phyloP scores from a whole-genome alignment of 345 rosid species.

The Eucalyptus erythrocorys region DNA sequence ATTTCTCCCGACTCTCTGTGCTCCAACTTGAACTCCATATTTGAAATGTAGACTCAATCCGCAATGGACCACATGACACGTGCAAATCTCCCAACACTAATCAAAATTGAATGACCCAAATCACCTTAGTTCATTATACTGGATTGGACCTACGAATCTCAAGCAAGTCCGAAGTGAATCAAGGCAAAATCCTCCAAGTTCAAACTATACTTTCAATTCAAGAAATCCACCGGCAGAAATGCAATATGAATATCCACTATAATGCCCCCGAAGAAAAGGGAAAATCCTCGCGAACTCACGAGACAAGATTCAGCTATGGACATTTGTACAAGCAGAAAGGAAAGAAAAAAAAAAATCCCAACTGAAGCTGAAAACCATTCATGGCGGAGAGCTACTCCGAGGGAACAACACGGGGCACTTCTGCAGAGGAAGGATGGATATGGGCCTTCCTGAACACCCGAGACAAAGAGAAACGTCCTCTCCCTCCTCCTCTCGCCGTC shows the following conservation, averaged over 20 bases:
- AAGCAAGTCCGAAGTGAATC: accelerated
- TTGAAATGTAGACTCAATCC: neutral
- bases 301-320: neutral
- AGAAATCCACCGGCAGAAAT: accelerated
- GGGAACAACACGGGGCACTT: neutral
- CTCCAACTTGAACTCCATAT: too few species aligned
- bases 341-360: neutral
- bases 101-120: neutral
- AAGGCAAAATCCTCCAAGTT: neutral
- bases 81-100: neutral
- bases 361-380: neutral
- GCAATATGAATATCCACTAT: neutral
- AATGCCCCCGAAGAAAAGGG: neutral
- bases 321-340: neutral
- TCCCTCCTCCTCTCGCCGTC: neutral
- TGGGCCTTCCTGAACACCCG: neutral
- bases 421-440: neutral
- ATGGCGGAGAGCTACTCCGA: neutral
- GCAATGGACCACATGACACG: neutral
- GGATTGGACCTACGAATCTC: neutral
- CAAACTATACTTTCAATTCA: neutral
- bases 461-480: neutral
- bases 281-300: neutral
- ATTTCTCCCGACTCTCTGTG: accelerated
- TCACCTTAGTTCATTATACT: neutral